phyloP scores from a whole-genome alignment of 441 rosid species.

The Flueggea neowawraea region DNA sequence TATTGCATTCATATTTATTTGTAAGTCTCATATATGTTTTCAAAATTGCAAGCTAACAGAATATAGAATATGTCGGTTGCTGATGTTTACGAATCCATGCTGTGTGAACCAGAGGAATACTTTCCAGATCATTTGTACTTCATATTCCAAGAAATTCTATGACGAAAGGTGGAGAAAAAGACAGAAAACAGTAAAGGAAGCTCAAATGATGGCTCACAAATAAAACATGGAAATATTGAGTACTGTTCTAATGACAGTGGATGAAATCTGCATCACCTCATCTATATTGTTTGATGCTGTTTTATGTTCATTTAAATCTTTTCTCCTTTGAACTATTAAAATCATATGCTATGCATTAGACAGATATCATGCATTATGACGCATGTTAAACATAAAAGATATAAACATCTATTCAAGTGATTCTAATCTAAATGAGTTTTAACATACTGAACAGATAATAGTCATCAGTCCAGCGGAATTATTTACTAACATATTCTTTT shows the following conservation, averaged over 20 bases:
- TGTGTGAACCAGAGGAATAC: conserved; percentile 52
- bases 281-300: conserved; percentile 23
- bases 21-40: no score
- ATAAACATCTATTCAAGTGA: no score
- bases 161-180: conserved; percentile 42
- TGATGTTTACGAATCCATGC: conserved; percentile 69
- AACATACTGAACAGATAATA: no score
- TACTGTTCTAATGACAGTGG: conserved; percentile 36
- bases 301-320: neutral
- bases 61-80: conserved; percentile 99
- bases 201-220: conserved; percentile 35
- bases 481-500: no score
- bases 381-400: no score
- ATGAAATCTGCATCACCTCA: conserved; percentile 50
- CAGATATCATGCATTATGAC: no score
- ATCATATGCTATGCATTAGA: no score
- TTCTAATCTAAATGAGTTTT: no score
- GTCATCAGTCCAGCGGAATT: no score
- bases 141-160: conserved; percentile 47
- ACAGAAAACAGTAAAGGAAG: conserved; percentile 37
- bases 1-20: no score
- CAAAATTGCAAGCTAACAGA: neutral
- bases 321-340: neutral
- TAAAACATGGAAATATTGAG: conserved; percentile 37
- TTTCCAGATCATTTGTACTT: conserved; percentile 70